phyloP scores from a whole-genome alignment of 2,329 filamentous ascomycete genomes.

The Neoscytalidium dimidiatum region DNA sequence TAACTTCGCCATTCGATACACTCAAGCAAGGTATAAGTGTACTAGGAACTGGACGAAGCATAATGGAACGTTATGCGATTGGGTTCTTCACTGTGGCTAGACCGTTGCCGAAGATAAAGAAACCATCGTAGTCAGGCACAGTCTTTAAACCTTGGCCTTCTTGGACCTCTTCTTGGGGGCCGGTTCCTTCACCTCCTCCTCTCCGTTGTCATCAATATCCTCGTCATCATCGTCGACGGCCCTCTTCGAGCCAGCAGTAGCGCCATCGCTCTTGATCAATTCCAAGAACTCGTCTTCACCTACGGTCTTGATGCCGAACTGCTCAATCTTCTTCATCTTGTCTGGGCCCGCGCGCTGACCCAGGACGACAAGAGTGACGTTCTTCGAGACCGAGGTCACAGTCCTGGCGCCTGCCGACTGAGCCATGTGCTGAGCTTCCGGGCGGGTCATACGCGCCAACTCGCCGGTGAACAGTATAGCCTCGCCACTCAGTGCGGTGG shows the following conservation, averaged over 20 bases:
- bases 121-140: background rate
- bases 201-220: background rate
- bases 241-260: conserved; percentile 3
- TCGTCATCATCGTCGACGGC: conserved; percentile 3
- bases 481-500: background rate
- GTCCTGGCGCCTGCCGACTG: background rate
- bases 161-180: background rate
- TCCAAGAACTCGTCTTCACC: background rate
- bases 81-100: background rate
- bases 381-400: background rate
- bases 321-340: background rate
- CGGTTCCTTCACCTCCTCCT: background rate
- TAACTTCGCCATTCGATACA: too few species aligned
- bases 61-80: background rate
- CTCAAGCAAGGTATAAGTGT: background rate
- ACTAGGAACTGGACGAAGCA: background rate
- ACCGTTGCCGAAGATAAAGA: background rate
- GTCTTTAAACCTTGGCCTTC: background rate
- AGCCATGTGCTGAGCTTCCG: conserved; percentile 1
- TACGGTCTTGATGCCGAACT: background rate
- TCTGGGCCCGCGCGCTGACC: background rate
- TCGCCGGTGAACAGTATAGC: background rate
- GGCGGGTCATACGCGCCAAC: background rate
- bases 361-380: background rate
- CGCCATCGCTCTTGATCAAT: background rate